These are phyloP conservation scores for Trifolium fragiferum DNA, from an alignment of 306 rosid genomes.

Conservation along the genomic window DNA sequence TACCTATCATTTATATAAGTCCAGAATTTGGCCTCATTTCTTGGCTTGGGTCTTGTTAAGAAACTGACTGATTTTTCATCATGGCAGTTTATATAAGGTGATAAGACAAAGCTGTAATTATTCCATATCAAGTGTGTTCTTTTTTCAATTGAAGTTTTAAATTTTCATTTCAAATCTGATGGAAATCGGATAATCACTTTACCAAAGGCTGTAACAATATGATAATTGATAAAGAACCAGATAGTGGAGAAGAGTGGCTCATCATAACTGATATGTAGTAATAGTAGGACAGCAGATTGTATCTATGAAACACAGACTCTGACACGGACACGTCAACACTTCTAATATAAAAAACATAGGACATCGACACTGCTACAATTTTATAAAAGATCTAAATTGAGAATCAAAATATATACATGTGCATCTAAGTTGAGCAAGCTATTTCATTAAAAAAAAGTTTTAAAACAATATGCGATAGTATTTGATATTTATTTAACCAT, in stretches of 20 bases:
- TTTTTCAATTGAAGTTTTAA: neutral
- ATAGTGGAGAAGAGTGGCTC: neutral
- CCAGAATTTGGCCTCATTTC: neutral
- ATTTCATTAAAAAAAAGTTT: too few relatives aligned
- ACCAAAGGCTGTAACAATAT: neutral
- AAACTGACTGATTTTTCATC: neutral
- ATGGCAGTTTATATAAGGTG: neutral
- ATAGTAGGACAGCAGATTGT: neutral
- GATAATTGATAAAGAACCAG: neutral
- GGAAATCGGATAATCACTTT: neutral
- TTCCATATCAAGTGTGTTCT: neutral
- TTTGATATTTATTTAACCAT: too few relatives aligned
- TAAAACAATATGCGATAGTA: too few relatives aligned
- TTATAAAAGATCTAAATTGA: too few relatives aligned
- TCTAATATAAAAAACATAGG: too few relatives aligned
- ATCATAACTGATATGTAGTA: neutral
- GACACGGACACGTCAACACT: too few relatives aligned
- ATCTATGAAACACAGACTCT: too few relatives aligned
- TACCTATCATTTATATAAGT: neutral
- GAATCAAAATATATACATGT: too few relatives aligned
- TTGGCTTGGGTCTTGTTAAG: neutral
- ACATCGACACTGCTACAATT: too few relatives aligned
- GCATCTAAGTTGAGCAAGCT: too few relatives aligned
- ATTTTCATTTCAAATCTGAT: neutral
- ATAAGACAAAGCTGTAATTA: neutral